Evolutionary conservation across 345 rosid species (phyloP), one percentile per base, ranked within the genome.

Genomic region (sweet orange (Citrus sinensis)): DNA sequence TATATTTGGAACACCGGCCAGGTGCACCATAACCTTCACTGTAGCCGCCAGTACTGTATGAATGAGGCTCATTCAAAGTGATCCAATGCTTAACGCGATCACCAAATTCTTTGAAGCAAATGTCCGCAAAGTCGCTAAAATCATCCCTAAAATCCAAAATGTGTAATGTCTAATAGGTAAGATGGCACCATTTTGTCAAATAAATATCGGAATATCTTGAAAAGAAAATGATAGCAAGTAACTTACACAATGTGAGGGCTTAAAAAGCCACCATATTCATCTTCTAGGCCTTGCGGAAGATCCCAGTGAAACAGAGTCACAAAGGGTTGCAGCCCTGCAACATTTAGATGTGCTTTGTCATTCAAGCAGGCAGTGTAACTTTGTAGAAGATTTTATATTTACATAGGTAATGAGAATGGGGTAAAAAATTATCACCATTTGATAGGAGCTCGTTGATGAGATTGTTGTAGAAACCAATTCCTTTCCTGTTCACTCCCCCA

Each of bases 71-170:
- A 74, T 88, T 87, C 58, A 86, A 60, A 0, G 89, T 88, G 0
- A 87, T 70, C 88, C 90, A 89, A 17, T 85, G 60, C 73, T 89
- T 89, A 66, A 88, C 90, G 67, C 87, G 79, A 60, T 84, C 90
- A 9, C 92, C 92, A 55, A 81, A 89, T 22, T 66, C 77, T 1
- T 67, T 83, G 78, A 80, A 89, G 66, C 87, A 85, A n/a, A 85
- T 34, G 34, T 87, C 86, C 2, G 85, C 88, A 20, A 60, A 89
- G 37, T 79, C 86, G 13, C 29, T 20, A 69, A 89, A 89, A 67
- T 87, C 90, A 1, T 67, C 29, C 71, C 89, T 88, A 70, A 13
- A 11, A 13, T 10, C 51, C 51, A 46, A 11, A 46, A 46, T 46
- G 51, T 13, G 51, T 3, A 11, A 46, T 46, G 51, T 11, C 51